Evolutionary conservation across 495 filamentous ascomycete genomes (phyloP).

Genomic region (Annulohypoxylon bovei): DNA sequence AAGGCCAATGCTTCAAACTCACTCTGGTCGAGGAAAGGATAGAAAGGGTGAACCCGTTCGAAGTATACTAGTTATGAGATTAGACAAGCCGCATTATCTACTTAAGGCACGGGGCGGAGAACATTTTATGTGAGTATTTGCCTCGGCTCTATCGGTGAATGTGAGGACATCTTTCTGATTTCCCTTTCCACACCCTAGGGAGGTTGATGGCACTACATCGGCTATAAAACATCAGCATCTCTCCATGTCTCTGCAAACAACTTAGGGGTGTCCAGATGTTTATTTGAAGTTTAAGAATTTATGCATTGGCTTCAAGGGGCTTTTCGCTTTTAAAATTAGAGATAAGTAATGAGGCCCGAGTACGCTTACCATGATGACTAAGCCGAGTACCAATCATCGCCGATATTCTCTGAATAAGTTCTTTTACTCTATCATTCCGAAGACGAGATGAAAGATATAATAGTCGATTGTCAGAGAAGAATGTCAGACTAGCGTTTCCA

Average conservation of each 20-base stretch:
- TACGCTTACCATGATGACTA: conserved; percentile 19
- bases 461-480: conserved; percentile 51
- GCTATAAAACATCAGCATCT: background rate
- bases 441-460: conserved; percentile 47
- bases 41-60: conserved; percentile 48
- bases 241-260: background rate
- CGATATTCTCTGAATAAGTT: conserved; percentile 44
- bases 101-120: background rate
- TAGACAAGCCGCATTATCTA: background rate
- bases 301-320: background rate
- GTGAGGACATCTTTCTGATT: conserved; percentile 12
- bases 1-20: conserved; percentile 44
- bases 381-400: conserved; percentile 29
- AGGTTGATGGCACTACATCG: conserved; percentile 7
- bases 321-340: background rate
- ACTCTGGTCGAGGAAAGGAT: conserved; percentile 49
- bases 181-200: background rate
- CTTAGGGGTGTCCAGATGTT: background rate
- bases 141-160: conserved; percentile 33
- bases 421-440: conserved; percentile 44
- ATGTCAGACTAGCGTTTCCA: conserved; percentile 47
- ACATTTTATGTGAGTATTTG: conserved; percentile 27
- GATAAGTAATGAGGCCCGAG: background rate
- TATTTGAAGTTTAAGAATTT: background rate
- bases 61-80: conserved; percentile 42